phyloP scores from a whole-genome alignment of 2,329 filamentous ascomycete species.

The Cordyceps cicadae region DNA sequence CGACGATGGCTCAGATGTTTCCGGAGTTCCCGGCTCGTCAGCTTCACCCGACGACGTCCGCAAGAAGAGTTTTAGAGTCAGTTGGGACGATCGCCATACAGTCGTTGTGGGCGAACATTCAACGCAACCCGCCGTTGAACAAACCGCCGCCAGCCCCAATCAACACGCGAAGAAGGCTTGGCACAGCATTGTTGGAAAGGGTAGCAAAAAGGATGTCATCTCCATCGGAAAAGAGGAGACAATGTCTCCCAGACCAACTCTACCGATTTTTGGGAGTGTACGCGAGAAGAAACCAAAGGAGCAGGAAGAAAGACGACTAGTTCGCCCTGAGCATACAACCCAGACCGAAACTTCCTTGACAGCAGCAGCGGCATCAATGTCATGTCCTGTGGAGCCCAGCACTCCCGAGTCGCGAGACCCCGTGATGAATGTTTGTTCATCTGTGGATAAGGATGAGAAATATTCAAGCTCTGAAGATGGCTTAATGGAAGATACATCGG shows the following conservation, averaged over 20 bases:
- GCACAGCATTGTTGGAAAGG: slow-evolving; percentile 41
- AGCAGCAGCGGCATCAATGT: slow-evolving; percentile 6
- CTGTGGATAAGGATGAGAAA: slow-evolving; percentile 58
- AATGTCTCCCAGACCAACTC: slow-evolving; percentile 65
- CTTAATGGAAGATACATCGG: slow-evolving; percentile 13
- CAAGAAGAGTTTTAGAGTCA: slow-evolving; percentile 64
- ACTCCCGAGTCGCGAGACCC: slow-evolving; percentile 39
- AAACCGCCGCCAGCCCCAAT: slow-evolving; percentile 29
- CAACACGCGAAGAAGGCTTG: slow-evolving; percentile 37
- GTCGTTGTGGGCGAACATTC: slow-evolving; percentile 44
- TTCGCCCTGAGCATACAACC: slow-evolving; percentile 40
- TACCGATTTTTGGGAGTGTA: slow-evolving; percentile 70
- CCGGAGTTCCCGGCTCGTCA: slow-evolving; percentile 21
- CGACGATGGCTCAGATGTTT: slow-evolving; percentile 39
- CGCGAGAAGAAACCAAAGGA: slow-evolving; percentile 52
- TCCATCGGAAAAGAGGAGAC: slow-evolving; percentile 53
- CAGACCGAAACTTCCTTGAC: neutral
- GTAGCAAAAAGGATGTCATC: slow-evolving; percentile 41
- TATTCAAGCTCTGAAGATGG: slow-evolving; percentile 28
- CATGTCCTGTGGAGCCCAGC: slow-evolving; percentile 10
- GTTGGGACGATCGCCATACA: slow-evolving; percentile 64
- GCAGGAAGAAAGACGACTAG: slow-evolving; percentile 47
- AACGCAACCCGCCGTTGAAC: slow-evolving; percentile 28
- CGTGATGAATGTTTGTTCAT: slow-evolving; percentile 61
- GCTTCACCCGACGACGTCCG: slow-evolving; percentile 33